Evolutionary conservation across 441 rosid species (phyloP).

Genomic region (Adansonia madagascariensis): DNA sequence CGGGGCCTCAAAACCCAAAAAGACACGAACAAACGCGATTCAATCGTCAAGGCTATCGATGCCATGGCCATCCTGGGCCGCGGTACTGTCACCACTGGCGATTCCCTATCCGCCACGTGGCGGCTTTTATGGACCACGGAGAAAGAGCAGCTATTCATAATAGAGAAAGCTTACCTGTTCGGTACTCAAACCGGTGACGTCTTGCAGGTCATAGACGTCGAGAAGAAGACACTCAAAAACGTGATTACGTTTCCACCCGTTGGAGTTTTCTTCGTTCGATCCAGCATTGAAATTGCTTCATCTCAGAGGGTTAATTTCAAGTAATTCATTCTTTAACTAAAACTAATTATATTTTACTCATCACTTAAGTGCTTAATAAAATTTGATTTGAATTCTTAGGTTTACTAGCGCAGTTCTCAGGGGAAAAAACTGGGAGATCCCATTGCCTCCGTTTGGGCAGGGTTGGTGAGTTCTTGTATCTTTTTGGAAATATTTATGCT

Average conservation of each 20-base stretch:
- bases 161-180: slow-evolving; percentile 75
- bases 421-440: slow-evolving; percentile 72
- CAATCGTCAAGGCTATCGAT: slow-evolving; percentile 66
- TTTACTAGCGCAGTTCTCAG: slow-evolving; percentile 82
- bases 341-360: neutral
- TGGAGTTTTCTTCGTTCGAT: slow-evolving; percentile 89
- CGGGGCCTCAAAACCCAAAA: slow-evolving; percentile 84
- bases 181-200: slow-evolving; percentile 82
- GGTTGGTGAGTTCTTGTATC: slow-evolving; percentile 70
- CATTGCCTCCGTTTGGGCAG: slow-evolving; percentile 88
- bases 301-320: slow-evolving; percentile 83
- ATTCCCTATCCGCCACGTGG: slow-evolving; percentile 80
- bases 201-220: slow-evolving; percentile 87
- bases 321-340: slow-evolving; percentile 32
- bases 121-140: slow-evolving; percentile 92
- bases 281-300: slow-evolving; percentile 66
- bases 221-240: slow-evolving; percentile 56
- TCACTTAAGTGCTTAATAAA: neutral
- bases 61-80: slow-evolving; percentile 63
- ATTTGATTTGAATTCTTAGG: slow-evolving; percentile 33
- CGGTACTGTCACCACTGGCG: slow-evolving; percentile 57
- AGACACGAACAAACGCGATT: slow-evolving; percentile 53
- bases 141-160: slow-evolving; percentile 90
- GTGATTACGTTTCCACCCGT: slow-evolving; percentile 92
- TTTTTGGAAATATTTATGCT: neutral